These are phyloP conservation scores for Rhytidiadelphus loreus DNA, from an alignment of 225 moss, liverwort and hornwort species.

Conservation along the genomic window DNA sequence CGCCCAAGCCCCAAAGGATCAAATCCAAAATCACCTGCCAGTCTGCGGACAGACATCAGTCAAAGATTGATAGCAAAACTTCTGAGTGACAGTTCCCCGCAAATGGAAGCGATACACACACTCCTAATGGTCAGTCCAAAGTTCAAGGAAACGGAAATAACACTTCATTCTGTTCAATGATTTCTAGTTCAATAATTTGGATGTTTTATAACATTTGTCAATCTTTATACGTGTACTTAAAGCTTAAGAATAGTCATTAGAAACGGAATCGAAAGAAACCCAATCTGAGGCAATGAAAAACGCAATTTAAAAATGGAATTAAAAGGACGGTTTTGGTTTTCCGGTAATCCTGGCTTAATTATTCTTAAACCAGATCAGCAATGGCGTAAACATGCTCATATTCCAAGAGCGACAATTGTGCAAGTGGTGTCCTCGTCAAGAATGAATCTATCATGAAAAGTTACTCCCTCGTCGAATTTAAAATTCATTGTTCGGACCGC, in stretches of 20 bases:
- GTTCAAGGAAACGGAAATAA: neutral
- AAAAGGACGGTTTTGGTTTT: neutral
- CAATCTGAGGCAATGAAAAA: neutral
- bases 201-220: neutral
- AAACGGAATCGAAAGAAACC: neutral
- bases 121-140: neutral
- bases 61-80: neutral
- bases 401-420: neutral
- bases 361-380: neutral
- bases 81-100: neutral
- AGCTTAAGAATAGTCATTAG: neutral
- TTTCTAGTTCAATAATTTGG: neutral
- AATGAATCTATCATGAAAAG: neutral
- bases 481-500: neutral
- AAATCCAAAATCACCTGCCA: conserved; percentile 58
- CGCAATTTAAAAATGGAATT: neutral
- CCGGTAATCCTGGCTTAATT: neutral
- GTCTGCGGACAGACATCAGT: conserved; percentile 2
- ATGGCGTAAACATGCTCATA: neutral
- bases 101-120: neutral
- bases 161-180: neutral
- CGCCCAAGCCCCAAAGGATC: conserved; percentile 48
- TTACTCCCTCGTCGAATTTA: neutral
- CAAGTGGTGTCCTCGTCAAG: neutral
- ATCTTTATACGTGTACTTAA: neutral